Conservation (phyloP, 2,329 filamentous ascomycete species). For the Aureobasidium sp. region DNA sequence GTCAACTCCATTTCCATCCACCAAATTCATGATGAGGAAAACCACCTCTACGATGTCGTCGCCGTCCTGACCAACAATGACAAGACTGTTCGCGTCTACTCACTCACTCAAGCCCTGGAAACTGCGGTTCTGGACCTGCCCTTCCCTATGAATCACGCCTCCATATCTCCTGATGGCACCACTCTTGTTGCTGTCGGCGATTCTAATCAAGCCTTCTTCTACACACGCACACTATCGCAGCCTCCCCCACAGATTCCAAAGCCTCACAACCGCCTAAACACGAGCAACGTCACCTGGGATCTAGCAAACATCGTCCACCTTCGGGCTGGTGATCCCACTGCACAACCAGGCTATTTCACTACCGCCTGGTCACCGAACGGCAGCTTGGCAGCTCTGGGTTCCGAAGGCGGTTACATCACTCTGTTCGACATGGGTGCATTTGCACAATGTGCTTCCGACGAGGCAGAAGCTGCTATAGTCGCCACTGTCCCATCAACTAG, state of each 20-base stretch:
- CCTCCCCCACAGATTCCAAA: constrained; percentile 31
- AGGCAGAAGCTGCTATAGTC: constrained; percentile 53
- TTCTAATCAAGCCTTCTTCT: constrained; percentile 78
- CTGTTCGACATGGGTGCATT: constrained; percentile 57
- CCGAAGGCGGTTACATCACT: constrained; percentile 72
- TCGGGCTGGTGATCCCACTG: constrained; percentile 32
- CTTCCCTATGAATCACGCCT: constrained; percentile 84
- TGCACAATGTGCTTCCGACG: constrained; percentile 19
- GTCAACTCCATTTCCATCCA: constrained; percentile 62
- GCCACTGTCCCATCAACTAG: constrained; percentile 72
- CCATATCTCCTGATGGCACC: constrained; percentile 83
- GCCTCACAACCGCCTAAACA: constrained; percentile 31
- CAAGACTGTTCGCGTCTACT: constrained; percentile 77
- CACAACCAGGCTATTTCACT: constrained; percentile 60
- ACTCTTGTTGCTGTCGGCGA: constrained; percentile 81
- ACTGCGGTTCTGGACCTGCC: constrained; percentile 67
- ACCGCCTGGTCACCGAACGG: constrained; percentile 70
- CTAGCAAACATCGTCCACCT: constrained; percentile 35
- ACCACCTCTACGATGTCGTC: constrained; percentile 47
- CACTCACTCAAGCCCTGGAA: constrained; percentile 59
- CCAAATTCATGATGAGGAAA: constrained; percentile 47
- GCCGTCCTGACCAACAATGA: constrained; percentile 86
- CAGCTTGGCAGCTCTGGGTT: constrained; percentile 65
- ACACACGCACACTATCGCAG: constrained; percentile 45
- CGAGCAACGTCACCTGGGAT: constrained; percentile 32